phyloP scores from a whole-genome alignment of 2,329 filamentous ascomycete species.

The Acrodontium crateriforme region DNA sequence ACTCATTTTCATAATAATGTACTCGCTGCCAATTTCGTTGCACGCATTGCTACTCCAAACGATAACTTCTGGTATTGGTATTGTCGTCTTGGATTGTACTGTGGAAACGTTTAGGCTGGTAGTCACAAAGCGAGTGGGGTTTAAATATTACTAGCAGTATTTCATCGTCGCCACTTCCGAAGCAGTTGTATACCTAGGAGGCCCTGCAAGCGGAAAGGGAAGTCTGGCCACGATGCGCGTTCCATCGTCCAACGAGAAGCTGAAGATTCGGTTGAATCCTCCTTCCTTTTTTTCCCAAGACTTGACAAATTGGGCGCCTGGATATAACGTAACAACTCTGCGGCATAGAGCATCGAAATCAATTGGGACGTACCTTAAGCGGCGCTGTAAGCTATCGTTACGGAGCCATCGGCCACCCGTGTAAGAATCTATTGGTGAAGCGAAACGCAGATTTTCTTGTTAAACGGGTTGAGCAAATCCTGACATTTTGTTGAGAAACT shows the following conservation, averaged over 20 bases:
- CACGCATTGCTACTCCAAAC: conserved; percentile 8
- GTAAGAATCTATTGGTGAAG: too few species aligned
- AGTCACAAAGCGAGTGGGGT: too few species aligned
- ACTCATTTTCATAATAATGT: conserved; percentile 16
- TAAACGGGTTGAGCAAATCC: too few species aligned
- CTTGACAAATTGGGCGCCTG: conserved; percentile 23
- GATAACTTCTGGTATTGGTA: conserved; percentile 11
- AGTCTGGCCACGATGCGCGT: conserved; percentile 5
- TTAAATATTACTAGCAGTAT: conserved; percentile 13
- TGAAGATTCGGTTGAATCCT: conserved; percentile 15
- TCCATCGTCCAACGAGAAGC: conserved; percentile 14
- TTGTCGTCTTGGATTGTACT: too few species aligned
- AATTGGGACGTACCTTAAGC: conserved; percentile 25
- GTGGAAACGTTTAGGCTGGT: too few species aligned
- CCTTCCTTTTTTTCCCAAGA: conserved; percentile 18
- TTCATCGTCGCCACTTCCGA: conserved; percentile 27
- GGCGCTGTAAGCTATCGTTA: conserved; percentile 23
- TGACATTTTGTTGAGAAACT: too few species aligned
- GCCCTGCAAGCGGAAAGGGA: conserved; percentile 6
- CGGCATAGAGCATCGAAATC: conserved; percentile 19
- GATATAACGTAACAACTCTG: conserved; percentile 18
- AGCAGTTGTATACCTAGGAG: conserved; percentile 22
- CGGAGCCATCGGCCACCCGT: conserved; percentile 24
- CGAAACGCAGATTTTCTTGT: too few species aligned
- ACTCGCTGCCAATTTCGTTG: conserved; percentile 10